Base-by-base conservation (phyloP, 306 rosid species). In the Senna tora region DNA sequence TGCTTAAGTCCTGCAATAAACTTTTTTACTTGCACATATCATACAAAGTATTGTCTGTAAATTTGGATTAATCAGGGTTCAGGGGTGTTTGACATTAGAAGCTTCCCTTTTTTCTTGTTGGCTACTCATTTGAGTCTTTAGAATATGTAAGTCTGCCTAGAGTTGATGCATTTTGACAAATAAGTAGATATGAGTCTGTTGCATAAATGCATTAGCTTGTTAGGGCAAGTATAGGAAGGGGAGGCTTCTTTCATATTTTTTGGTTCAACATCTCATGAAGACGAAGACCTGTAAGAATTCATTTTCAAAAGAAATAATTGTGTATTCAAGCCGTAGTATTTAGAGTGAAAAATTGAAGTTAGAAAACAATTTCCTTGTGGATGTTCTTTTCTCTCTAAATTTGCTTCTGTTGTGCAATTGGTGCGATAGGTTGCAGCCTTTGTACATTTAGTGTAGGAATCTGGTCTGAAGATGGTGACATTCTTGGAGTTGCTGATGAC, bases 401-500 rank as follows among this genome's bases (percentile, higher is more conserved):
- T 74, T 60, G 42, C 64, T 73, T 71, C 62, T 75, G 71, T 79
- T 54, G 4, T 54, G 54, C 54, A 62, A 32, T 65, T 79, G 72
- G 68, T 78, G 78, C 69, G 60, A 73, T 76, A 94, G 97, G 87
- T 71, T 15, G 87, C 50, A 77, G 70, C 75, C 75, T 78, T 75
- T 72, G 89, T 84, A 84, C 96, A 65, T 94, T 86, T 87, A 86
- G 86, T 54, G 62, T 85, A 45, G 99, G 99, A 76, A 77, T 90
- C 68, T 94, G 97, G 97, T 94, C 99, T 1, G 93, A 86, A 51
- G 84, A 83, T 61, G 92, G 88, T 65, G 88, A 88, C 54, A 66
- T 91, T 87, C 96, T 94, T 62, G 97, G 97, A 56, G 88, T 94
- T 76, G 85, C 77, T 67, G 97, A 91, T 68, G 91, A 94, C 38